phyloP scores from a whole-genome alignment of 208 protist genomes.

The Crithidia sp. region DNA sequence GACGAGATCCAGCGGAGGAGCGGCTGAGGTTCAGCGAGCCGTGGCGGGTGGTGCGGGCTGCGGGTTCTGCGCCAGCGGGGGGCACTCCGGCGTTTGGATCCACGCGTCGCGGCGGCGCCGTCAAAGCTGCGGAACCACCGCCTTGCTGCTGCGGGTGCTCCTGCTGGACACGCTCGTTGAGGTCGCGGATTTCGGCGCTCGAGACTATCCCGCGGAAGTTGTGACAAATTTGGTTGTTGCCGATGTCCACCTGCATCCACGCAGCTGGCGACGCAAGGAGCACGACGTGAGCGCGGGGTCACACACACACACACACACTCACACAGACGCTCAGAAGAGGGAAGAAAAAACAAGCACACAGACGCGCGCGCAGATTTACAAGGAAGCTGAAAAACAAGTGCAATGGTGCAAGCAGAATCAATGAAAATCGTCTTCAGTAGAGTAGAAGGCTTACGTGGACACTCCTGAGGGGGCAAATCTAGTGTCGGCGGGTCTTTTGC shows the following conservation, averaged over 20 bases:
- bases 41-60: background rate
- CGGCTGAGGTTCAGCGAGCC: constrained; percentile 22
- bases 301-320: too few relatives aligned
- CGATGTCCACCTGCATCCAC: constrained; percentile 48
- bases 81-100: constrained; percentile 10
- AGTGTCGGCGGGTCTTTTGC: too few relatives aligned
- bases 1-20: constrained; percentile 21
- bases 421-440: too few relatives aligned
- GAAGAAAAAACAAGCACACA: too few relatives aligned
- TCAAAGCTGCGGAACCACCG: background rate
- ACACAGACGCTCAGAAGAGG: too few relatives aligned
- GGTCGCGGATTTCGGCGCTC: constrained; percentile 32
- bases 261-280: background rate
- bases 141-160: constrained; percentile 18
- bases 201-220: constrained; percentile 41
- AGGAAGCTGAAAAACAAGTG: too few relatives aligned
- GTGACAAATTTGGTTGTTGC: constrained; percentile 51
- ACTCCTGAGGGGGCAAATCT: too few relatives aligned
- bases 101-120: constrained; percentile 8
- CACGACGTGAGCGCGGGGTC: too few relatives aligned
- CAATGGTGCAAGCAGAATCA: too few relatives aligned
- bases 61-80: background rate
- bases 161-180: constrained; percentile 29
- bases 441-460: too few relatives aligned
- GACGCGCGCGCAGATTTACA: background rate